Conservation (phyloP, 768 basidiomycete species). For the Strobilomyces dryophilus region DNA sequence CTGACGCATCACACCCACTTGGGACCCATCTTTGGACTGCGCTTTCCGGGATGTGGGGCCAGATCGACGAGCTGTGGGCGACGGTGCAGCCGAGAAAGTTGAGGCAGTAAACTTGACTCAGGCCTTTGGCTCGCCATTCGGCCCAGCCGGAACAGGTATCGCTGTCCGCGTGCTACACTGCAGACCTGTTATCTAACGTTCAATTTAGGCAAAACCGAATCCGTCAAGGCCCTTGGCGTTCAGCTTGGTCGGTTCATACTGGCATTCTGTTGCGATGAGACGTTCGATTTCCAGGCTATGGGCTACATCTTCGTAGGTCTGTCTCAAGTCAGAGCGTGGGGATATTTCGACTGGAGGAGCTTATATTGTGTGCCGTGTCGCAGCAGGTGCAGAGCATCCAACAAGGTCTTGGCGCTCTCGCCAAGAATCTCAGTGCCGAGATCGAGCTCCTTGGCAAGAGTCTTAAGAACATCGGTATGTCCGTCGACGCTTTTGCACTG, state of each 20-base stretch:
- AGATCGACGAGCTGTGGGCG: slow-evolving; percentile 90
- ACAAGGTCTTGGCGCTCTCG: slow-evolving; percentile 83
- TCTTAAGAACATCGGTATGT: slow-evolving; percentile 82
- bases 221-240: slow-evolving; percentile 96
- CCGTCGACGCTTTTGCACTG: background rate
- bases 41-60: slow-evolving; percentile 93
- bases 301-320: slow-evolving; percentile 98
- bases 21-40: slow-evolving; percentile 91
- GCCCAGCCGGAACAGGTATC: slow-evolving; percentile 93
- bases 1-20: slow-evolving; percentile 84
- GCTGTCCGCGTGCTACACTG: background rate
- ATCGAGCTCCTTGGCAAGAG: slow-evolving; percentile 95
- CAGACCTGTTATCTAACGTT: slow-evolving; percentile 2
- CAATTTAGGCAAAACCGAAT: slow-evolving; percentile 88
- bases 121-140: slow-evolving; percentile 95
- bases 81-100: slow-evolving; percentile 93
- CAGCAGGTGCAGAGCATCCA: slow-evolving; percentile 99
- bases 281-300: slow-evolving; percentile 99
- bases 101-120: slow-evolving; percentile 89
- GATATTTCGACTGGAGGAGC: slow-evolving; percentile 94
- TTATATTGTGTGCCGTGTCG: slow-evolving; percentile 95
- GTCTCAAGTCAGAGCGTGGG: slow-evolving; percentile 99
- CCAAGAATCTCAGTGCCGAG: slow-evolving; percentile 80
- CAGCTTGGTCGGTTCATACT: slow-evolving; percentile 98
- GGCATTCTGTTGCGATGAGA: slow-evolving; percentile 99